Percentiles rank a stretch among this genome's conserved stretches.
phyloP scores from a whole-genome alignment of 2,329 filamentous ascomycete genomes.

The Huntiella omanensis region DNA sequence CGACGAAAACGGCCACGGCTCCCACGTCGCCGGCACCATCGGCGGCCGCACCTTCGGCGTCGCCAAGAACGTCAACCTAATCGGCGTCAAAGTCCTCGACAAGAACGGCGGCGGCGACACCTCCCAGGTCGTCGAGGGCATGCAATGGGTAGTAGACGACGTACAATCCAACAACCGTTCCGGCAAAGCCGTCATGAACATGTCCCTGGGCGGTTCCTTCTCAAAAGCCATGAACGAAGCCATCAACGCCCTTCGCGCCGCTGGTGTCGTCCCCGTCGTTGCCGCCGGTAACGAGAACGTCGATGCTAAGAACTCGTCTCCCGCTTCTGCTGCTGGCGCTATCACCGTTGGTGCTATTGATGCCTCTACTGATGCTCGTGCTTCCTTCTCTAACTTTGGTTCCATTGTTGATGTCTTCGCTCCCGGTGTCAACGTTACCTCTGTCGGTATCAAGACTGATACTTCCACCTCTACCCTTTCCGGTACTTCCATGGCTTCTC shows the following conservation, averaged over 20 bases:
- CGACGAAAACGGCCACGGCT: slow-evolving; percentile 44
- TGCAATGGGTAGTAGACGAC: slow-evolving; percentile 36
- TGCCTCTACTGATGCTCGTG: slow-evolving; percentile 27
- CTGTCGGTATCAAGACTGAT: slow-evolving; percentile 31
- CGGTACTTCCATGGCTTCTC: slow-evolving; percentile 46
- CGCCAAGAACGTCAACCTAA: slow-evolving; percentile 34
- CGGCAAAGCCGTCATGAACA: slow-evolving; percentile 43
- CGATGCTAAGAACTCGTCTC: slow-evolving; percentile 31
- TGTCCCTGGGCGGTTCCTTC: slow-evolving; percentile 36
- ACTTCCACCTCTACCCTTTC: slow-evolving; percentile 27
- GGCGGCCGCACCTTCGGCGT: slow-evolving; percentile 42
- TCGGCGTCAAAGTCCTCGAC: slow-evolving; percentile 44
- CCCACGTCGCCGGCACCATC: slow-evolving; percentile 44
- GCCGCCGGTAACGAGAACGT: slow-evolving; percentile 39
- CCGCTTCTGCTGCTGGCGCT: slow-evolving; percentile 34
- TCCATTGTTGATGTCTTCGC: slow-evolving; percentile 33
- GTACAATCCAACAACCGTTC: slow-evolving; percentile 21
- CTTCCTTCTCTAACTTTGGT: slow-evolving; percentile 42
- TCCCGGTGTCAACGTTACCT: slow-evolving; percentile 34
- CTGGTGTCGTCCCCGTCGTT: slow-evolving; percentile 37
- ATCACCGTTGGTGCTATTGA: slow-evolving; percentile 43
- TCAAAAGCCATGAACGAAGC: slow-evolving; percentile 36
- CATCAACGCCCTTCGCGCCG: slow-evolving; percentile 28
- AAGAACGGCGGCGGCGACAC: slow-evolving; percentile 21
- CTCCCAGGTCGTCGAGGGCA: slow-evolving; percentile 33